These are phyloP conservation scores for Spathaspora sp. DNA, from an alignment of 805 yeast species.

Conservation along the genomic window DNA sequence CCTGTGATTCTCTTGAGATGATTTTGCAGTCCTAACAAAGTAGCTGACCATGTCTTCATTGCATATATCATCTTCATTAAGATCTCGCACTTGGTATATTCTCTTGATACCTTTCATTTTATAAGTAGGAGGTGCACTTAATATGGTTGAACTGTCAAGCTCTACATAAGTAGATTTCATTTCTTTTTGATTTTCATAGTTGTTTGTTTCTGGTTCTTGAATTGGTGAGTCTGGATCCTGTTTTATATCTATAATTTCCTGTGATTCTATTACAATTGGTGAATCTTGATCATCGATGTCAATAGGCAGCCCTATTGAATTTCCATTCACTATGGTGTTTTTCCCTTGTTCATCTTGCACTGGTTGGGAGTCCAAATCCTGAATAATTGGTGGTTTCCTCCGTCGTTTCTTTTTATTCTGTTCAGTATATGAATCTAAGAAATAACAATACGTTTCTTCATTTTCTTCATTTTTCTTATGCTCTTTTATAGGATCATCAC, in stretches of 20 bases:
- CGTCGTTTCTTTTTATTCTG: not conserved
- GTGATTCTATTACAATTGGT: not conserved
- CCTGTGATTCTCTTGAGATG: not conserved
- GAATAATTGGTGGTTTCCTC: not conserved
- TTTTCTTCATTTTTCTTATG: constrained; percentile 35
- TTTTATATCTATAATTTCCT: not conserved
- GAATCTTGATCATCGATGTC: not conserved
- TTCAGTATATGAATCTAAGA: constrained; percentile 14
- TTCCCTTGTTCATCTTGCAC: not conserved
- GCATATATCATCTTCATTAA: not conserved
- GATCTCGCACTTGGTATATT: not conserved
- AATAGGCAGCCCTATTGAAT: not conserved
- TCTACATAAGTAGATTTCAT: not conserved
- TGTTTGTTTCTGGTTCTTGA: not conserved
- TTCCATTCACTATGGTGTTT: not conserved
- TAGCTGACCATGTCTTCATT: not conserved
- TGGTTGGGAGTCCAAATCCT: not conserved
- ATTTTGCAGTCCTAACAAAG: not conserved
- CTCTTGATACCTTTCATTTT: not conserved
- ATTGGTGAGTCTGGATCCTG: not conserved
- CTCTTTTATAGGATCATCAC: constrained; percentile 60
- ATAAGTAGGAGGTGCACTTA: not conserved
- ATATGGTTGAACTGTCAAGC: not conserved
- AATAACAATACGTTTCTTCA: constrained; percentile 21
- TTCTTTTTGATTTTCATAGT: not conserved